These are phyloP conservation scores for Pythium dissotocum DNA, from an alignment of 352 stramenopile genomes.

Conservation along the genomic window DNA sequence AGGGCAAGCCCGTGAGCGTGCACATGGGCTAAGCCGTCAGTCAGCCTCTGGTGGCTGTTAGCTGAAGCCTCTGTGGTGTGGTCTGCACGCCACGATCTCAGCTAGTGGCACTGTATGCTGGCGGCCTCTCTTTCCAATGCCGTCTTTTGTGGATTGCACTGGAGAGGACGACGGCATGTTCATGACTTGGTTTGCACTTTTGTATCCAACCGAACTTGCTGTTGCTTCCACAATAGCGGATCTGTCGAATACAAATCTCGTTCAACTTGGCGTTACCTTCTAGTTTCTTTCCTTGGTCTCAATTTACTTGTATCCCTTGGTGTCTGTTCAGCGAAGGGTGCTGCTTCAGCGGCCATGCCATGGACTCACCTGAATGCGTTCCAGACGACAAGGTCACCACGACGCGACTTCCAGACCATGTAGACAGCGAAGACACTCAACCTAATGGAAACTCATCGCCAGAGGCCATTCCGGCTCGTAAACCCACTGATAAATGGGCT, in stretches of 20 bases:
- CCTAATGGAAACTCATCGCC: neutral
- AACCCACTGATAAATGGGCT: slow-evolving; percentile 19
- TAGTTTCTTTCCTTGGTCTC: neutral
- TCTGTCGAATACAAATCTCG: neutral
- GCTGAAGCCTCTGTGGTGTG: neutral
- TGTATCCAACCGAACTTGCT: neutral
- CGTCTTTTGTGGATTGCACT: neutral
- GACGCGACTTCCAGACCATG: neutral
- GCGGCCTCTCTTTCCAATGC: neutral
- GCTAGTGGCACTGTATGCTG: neutral
- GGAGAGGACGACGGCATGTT: neutral
- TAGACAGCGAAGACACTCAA: slow-evolving; percentile 9
- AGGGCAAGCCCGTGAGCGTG: slow-evolving; percentile 74
- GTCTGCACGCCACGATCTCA: neutral
- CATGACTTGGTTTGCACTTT: neutral
- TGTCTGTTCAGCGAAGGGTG: neutral
- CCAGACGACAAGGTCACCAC: neutral
- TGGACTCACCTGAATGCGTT: neutral
- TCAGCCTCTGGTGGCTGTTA: neutral
- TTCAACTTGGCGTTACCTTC: neutral
- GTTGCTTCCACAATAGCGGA: neutral
- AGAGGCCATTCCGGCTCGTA: neutral
- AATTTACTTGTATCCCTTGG: neutral
- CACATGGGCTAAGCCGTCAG: slow-evolving; percentile 78
- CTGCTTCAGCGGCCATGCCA: neutral